Conservation (phyloP, 176 grass and related monocot genomes). For the Aegilops umbellulata region DNA sequence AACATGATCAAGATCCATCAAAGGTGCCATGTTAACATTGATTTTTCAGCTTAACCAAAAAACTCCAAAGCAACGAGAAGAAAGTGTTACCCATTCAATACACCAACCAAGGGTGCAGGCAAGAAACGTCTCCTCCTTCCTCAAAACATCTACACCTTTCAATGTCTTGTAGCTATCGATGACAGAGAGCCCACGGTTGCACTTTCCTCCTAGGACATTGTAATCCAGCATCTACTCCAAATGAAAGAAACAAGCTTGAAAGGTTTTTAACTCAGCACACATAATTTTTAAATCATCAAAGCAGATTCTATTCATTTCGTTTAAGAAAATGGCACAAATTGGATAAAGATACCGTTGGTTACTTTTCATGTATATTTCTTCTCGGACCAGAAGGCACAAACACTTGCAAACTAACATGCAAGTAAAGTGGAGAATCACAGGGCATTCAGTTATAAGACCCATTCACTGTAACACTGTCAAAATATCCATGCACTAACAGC, state of each 20-base stretch:
- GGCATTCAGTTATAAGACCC: neutral
- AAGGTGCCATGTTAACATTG: neutral
- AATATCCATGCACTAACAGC: neutral
- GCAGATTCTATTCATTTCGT: neutral
- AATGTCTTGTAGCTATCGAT: slow-evolving; percentile 93
- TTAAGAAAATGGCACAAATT: slow-evolving; percentile 5
- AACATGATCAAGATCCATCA: slow-evolving; percentile 13
- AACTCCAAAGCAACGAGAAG: slow-evolving; percentile 3
- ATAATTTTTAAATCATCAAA: slow-evolving; percentile 12
- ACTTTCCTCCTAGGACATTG: slow-evolving; percentile 93
- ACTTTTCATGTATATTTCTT: slow-evolving; percentile 8
- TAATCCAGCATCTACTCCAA: slow-evolving; percentile 89
- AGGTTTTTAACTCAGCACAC: neutral
- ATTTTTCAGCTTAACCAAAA: neutral
- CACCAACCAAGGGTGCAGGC: slow-evolving; percentile 95
- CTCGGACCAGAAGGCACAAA: slow-evolving; percentile 4
- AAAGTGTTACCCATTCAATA: slow-evolving; percentile 89
- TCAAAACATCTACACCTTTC: slow-evolving; percentile 60
- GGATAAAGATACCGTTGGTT: slow-evolving; percentile 7
- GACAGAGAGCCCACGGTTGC: slow-evolving; percentile 90
- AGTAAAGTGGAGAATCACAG: neutral
- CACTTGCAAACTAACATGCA: neutral
- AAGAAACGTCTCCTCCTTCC: slow-evolving; percentile 69
- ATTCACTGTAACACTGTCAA: neutral
- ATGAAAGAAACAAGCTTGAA: slow-evolving; percentile 29